Evolutionary conservation across 768 basidiomycete genomes (phyloP).

Genomic region (Auricularia sp.): DNA sequence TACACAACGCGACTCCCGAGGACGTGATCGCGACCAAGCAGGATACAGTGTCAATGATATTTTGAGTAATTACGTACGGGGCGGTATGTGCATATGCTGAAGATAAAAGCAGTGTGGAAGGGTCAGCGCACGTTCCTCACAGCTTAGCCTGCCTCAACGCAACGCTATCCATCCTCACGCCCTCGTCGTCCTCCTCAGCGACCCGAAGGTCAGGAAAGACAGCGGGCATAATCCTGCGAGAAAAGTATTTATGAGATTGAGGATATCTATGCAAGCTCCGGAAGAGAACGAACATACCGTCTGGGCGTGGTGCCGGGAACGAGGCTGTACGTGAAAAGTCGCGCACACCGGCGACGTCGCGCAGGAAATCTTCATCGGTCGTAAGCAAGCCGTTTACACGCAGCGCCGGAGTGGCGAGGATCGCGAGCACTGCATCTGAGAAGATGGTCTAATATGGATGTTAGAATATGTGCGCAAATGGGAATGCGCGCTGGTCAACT

Average conservation of each 20-base stretch:
- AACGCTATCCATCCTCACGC: background rate
- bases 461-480: background rate
- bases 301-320: background rate
- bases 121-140: background rate
- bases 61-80: no score
- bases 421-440: background rate
- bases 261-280: background rate
- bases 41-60: no score
- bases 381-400: background rate
- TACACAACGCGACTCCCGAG: no score
- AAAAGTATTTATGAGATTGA: background rate
- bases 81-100: background rate
- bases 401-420: background rate
- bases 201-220: background rate
- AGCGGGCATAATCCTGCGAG: background rate
- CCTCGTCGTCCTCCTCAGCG: background rate
- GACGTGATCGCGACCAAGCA: no score
- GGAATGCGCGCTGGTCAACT: background rate
- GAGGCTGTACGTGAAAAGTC: background rate
- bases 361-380: constrained; percentile 1
- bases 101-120: background rate
- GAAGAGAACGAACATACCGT: background rate
- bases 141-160: background rate
- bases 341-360: background rate
- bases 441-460: background rate